Conservation (phyloP, 768 basidiomycete species). For the Rhizopogon sp. region DNA sequence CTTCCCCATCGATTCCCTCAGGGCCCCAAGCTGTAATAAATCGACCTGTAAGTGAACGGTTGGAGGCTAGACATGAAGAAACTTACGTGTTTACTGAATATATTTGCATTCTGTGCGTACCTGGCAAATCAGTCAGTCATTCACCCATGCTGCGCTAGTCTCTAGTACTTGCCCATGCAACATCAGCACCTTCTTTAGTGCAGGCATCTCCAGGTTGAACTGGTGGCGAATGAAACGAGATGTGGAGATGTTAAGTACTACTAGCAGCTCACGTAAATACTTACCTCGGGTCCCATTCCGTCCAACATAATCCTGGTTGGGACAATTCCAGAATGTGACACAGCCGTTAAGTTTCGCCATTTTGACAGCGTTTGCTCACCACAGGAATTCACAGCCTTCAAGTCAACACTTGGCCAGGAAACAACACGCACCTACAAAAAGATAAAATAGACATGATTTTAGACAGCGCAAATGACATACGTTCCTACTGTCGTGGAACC, state of each 20-base stretch:
- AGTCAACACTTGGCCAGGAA: no score
- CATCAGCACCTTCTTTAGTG: slow-evolving; percentile 35
- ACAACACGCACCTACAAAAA: no score
- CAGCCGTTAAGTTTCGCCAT: no score
- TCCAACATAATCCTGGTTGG: no score
- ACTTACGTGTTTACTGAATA: slow-evolving; percentile 69
- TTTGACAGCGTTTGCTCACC: no score
- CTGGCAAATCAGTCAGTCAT: slow-evolving; percentile 27
- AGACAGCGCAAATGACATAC: slow-evolving; percentile 88
- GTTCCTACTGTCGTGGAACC: slow-evolving; percentile 93
- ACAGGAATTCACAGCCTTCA: no score
- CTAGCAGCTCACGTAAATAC: no score
- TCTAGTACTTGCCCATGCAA: slow-evolving; percentile 35
- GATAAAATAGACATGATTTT: slow-evolving; percentile 95
- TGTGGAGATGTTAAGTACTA: no score
- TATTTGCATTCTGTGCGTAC: slow-evolving; percentile 63
- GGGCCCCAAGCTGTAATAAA: slow-evolving; percentile 54
- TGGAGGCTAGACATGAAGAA: background rate
- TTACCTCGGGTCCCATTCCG: no score
- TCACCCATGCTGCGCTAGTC: background rate
- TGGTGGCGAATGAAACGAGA: no score
- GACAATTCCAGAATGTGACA: no score
- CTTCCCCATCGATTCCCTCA: slow-evolving; percentile 64
- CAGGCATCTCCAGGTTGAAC: slow-evolving; percentile 9
- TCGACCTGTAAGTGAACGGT: background rate